A percentile compares a stretch with the other conserved stretches of the same genome.
These are phyloP conservation scores for Ascochyta clinopodiicola DNA, from an alignment of 2,329 filamentous ascomycete species.

Conservation along the genomic window DNA sequence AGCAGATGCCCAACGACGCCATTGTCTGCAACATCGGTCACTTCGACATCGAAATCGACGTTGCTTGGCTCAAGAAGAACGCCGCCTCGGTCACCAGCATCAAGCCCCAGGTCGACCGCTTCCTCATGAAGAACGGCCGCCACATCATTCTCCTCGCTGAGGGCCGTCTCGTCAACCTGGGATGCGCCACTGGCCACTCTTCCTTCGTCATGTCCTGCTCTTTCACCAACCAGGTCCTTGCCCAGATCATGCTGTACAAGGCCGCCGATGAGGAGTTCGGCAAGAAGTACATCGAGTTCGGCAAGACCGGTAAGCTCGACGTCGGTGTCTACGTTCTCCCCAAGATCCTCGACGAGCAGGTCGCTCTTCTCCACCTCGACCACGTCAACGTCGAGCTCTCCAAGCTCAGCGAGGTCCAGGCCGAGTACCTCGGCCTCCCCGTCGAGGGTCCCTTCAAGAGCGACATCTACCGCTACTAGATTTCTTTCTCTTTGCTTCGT, in stretches of 20 bases:
- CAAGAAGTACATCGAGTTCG: slow-evolving; percentile 96
- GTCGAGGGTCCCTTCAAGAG: slow-evolving; percentile 93
- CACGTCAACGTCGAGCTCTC: slow-evolving; percentile 96
- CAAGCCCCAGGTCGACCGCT: slow-evolving; percentile 99
- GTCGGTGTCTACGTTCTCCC: slow-evolving; percentile 95
- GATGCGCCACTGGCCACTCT: slow-evolving; percentile 98
- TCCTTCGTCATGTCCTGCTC: slow-evolving; percentile 99
- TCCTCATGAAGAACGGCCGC: slow-evolving; percentile 88
- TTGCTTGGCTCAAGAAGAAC: slow-evolving; percentile 99
- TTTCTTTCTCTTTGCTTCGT: slow-evolving; percentile 34
- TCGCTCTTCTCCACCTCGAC: slow-evolving; percentile 88
- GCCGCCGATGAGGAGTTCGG: slow-evolving; percentile 83
- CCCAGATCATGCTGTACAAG: slow-evolving; percentile 99
- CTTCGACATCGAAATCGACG: slow-evolving; percentile 99
- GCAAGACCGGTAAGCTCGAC: slow-evolving; percentile 86
- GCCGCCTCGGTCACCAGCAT: slow-evolving; percentile 94
- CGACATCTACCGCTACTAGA: slow-evolving; percentile 73
- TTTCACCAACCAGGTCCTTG: slow-evolving; percentile 99
- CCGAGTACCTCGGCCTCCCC: slow-evolving; percentile 90
- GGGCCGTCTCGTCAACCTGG: slow-evolving; percentile 98
- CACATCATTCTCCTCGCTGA: slow-evolving; percentile 99
- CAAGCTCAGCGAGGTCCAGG: slow-evolving; percentile 82
- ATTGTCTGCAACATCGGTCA: slow-evolving; percentile 99
- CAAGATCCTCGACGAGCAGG: slow-evolving; percentile 99
- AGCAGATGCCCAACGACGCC: slow-evolving; percentile 94